Evolutionary conservation across 78 protist genomes (phyloP), one percentile per base, ranked within the genome.

Genomic region (Dictyostelium capitatum): DNA sequence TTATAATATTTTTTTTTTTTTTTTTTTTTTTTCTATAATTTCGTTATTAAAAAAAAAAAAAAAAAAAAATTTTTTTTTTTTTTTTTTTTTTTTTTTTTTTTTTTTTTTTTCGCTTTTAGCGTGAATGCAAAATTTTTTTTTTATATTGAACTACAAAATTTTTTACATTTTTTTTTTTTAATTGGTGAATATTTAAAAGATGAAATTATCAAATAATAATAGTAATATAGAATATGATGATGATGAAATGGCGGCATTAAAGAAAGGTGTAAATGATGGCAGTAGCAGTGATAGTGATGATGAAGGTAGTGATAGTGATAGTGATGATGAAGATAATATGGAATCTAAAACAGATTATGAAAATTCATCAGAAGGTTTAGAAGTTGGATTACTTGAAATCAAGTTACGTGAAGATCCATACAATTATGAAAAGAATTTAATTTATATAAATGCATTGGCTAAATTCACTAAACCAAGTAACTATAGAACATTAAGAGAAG

Each of bases 341-440:
- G 62, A 73, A 19, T 41, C n/a, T 43, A 14, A 48, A 41, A 57
- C 59, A 25, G 73, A 54, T 47, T 32, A 14, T 19, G 64, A 74
- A 20, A 19, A 50, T 32, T 48, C 74, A 28, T 77, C 93, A 30
- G 69, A 57, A n/a, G 84, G 64, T 3, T 79, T 75, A 12, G 72
- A 77, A 7, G 70, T 87, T n/a, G 93, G 80, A 25, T 11, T 50
- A 32, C 80, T 77, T n/a, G 93, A 87, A 41, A 87, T 87, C 9
- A 87, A 87, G 78, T 47, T 87, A 53, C 23, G 93, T 19, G 93
- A 87, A n/a, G 73, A 77, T 65, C 93, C 74, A 17, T 87, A 87
- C n/a, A 30, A 37, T 20, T 77, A 64, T 41, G 84, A 87, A 15
- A 48, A 32, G 69, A 70, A 87, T 65, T 9, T 77, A 2, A 74